A percentile compares a stretch with the other conserved stretches of the same genome.
These are phyloP conservation scores for Podospora tetraspora DNA, from an alignment of 495 filamentous ascomycete species.

Conservation along the genomic window DNA sequence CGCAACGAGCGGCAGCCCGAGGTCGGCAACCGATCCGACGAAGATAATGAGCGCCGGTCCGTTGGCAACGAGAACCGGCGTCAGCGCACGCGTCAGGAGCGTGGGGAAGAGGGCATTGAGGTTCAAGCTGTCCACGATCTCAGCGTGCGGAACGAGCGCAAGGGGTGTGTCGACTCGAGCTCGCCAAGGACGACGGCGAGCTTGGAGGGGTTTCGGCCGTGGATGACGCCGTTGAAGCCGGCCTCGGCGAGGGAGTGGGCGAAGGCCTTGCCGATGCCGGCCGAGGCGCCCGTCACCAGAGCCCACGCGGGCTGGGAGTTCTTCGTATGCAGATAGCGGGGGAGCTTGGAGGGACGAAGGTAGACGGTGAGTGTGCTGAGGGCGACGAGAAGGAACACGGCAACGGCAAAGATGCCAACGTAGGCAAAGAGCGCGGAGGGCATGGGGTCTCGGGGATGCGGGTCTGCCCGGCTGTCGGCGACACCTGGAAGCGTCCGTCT, in stretches of 20 bases:
- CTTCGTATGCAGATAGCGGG: slow-evolving; percentile 22
- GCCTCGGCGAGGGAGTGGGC: slow-evolving; percentile 43
- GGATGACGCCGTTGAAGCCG: slow-evolving; percentile 56
- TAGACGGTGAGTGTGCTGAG: slow-evolving; percentile 9
- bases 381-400: neutral
- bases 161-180: slow-evolving; percentile 27
- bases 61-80: slow-evolving; percentile 18
- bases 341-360: slow-evolving; percentile 11
- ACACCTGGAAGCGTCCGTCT: neutral
- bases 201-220: slow-evolving; percentile 49
- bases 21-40: slow-evolving; percentile 25
- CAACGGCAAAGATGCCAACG: neutral
- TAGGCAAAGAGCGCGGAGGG: neutral
- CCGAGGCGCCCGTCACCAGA: slow-evolving; percentile 54
- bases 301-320: slow-evolving; percentile 44
- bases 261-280: slow-evolving; percentile 54
- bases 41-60: slow-evolving; percentile 22
- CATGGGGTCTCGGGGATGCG: neutral
- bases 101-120: slow-evolving; percentile 22
- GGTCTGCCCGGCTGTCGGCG: neutral
- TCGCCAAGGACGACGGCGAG: neutral
- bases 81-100: slow-evolving; percentile 11
- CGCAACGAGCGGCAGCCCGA: slow-evolving; percentile 22
- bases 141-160: slow-evolving; percentile 19
- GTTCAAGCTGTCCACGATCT: slow-evolving; percentile 8